Conservation (phyloP, 768 basidiomycete species). For the Infundibulicybe gibba region DNA sequence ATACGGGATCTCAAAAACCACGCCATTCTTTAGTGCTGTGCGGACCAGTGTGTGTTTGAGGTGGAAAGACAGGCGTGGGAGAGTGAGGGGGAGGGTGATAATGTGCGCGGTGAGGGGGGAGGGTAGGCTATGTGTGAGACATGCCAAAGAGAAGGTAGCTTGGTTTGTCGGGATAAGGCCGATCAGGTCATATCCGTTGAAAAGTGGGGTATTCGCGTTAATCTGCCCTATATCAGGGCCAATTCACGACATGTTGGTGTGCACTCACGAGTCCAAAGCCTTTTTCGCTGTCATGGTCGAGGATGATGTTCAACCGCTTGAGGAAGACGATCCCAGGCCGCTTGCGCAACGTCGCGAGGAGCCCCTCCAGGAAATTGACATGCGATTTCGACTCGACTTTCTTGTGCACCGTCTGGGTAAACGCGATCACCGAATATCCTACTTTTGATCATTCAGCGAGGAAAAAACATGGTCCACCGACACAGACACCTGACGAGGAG, state of each 20-base stretch:
- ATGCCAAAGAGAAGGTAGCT: slow-evolving; percentile 71
- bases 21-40: slow-evolving; percentile 78
- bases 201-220: slow-evolving; percentile 59
- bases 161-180: slow-evolving; percentile 72
- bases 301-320: slow-evolving; percentile 74
- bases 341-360: slow-evolving; percentile 58
- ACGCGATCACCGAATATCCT: slow-evolving; percentile 80
- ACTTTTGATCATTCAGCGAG: slow-evolving; percentile 41
- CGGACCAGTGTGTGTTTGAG: slow-evolving; percentile 83
- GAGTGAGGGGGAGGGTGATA: slow-evolving; percentile 74
- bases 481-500: slow-evolving; percentile 69
- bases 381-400: slow-evolving; percentile 72
- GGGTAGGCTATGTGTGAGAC: slow-evolving; percentile 74
- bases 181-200: slow-evolving; percentile 72
- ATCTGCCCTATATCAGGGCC: slow-evolving; percentile 40
- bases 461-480: slow-evolving; percentile 1
- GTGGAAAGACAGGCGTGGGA: slow-evolving; percentile 74
- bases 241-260: neutral
- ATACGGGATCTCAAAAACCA: slow-evolving; percentile 80
- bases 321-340: slow-evolving; percentile 62
- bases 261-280: slow-evolving; percentile 71
- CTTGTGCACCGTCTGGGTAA: slow-evolving; percentile 70
- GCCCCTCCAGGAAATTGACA: slow-evolving; percentile 54
- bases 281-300: slow-evolving; percentile 84
- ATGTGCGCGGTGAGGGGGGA: slow-evolving; percentile 78